Evolutionary conservation across 2,329 filamentous ascomycete genomes (phyloP).

Genomic region (Aaosphaeria arxii): DNA sequence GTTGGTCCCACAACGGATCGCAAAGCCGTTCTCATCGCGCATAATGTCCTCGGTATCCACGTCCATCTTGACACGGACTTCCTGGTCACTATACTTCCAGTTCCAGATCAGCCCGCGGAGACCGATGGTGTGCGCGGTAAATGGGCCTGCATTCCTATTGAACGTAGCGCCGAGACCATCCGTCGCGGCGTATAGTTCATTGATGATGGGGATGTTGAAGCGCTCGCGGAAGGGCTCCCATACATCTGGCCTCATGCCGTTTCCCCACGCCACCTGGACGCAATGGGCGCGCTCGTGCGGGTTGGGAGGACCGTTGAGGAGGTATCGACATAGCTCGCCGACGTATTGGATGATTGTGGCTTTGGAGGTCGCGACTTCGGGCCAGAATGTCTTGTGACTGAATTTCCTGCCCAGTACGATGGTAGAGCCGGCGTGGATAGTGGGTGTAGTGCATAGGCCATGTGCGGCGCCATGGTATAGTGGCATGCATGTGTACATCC

Average conservation of each 20-base stretch:
- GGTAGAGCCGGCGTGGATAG: constrained; percentile 29
- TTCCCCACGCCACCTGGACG: constrained; percentile 36
- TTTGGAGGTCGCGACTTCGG: constrained; percentile 27
- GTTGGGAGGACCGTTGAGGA: constrained; percentile 32
- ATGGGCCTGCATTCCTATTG: constrained; percentile 31
- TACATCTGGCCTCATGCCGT: constrained; percentile 42
- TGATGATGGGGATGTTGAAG: constrained; percentile 38
- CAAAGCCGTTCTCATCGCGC: constrained; percentile 33
- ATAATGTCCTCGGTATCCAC: constrained; percentile 38
- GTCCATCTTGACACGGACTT: constrained; percentile 37
- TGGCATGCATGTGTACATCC: constrained; percentile 39
- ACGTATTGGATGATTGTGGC: constrained; percentile 38
- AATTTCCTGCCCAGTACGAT: constrained; percentile 30
- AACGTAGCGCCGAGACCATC: constrained; percentile 35
- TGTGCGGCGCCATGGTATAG: constrained; percentile 36
- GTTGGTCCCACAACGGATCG: constrained; percentile 25
- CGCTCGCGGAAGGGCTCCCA: constrained; percentile 40
- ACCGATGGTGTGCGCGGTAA: constrained; percentile 31
- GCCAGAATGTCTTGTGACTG: constrained; percentile 37
- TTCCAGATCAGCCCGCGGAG: constrained; percentile 36
- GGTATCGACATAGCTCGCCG: constrained; percentile 36
- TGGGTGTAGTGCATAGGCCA: constrained; percentile 24
- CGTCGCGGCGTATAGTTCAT: constrained; percentile 40
- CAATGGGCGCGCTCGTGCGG: constrained; percentile 29
- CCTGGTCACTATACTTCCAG: constrained; percentile 21